Evolutionary conservation across 768 basidiomycete species (phyloP), one percentile per base, ranked within the genome.

Genomic region (Lyophyllum shimeji): DNA sequence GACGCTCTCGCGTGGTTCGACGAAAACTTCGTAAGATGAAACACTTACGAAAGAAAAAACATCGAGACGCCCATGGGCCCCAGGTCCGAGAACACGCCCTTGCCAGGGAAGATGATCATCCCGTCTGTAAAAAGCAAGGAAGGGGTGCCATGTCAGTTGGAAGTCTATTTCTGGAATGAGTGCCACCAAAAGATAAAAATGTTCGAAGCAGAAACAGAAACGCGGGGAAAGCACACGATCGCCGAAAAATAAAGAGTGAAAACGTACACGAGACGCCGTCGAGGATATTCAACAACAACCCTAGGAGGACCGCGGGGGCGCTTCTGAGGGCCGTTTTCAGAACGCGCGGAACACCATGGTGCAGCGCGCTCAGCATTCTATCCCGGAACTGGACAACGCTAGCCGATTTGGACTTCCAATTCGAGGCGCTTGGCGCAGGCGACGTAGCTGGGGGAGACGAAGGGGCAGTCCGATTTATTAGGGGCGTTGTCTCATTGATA

Each of bases 81-180:
- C 17, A 96, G 84, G 51, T 83, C 83, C 11, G 81, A 72, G 68
- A 99, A 98, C 2, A 90, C 78, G 1, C 89, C 83, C 8, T 85
- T 81, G 0, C 89, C 85, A 2, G 97, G 97, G 68, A 98, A 99
- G 53, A 94, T 87, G 68, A 93, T 94, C 93, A 98, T 93, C 6
- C 96, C 96, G 71, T 98, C 88, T 90, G 55, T 18, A 29, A 9
- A 5, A 24, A n/a, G 21, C 40, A 47, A 52, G 37, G 12, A 37
- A 37, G 15, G 9, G 9, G 29, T 29, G 4, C 29, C 21, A 37
- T 31, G 52, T 51, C 24, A 45, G 51, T 29, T 33, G n/a, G n/a
- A n/a, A 4, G 21, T 55, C 8, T 34, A 48, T 43, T 48, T 52
- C 44, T 51, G 8, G 15, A 25, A 33, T 25, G 33, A 1, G 37